These are phyloP conservation scores for Macadamia tetraphylla DNA, from an alignment of 164 flowering plant genomes.

Conservation along the genomic window DNA sequence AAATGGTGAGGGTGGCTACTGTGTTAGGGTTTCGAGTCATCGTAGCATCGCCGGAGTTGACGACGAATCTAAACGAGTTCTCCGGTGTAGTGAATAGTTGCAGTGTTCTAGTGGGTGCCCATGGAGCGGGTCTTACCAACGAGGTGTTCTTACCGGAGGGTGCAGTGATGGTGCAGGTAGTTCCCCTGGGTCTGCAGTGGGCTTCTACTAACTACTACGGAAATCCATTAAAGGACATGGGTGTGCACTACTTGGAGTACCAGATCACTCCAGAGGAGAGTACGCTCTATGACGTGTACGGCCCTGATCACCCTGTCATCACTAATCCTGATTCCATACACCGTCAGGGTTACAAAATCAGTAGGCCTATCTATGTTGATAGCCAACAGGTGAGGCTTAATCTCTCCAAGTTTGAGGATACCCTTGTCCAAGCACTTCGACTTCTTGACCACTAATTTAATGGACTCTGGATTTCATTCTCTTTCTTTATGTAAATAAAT, in stretches of 20 bases:
- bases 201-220: slow-evolving; percentile 22
- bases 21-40: slow-evolving; percentile 24
- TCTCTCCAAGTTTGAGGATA: neutral
- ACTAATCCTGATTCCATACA: slow-evolving; percentile 13
- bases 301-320: slow-evolving; percentile 17
- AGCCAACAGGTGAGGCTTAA: neutral
- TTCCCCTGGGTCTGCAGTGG: slow-evolving; percentile 21
- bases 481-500: no score
- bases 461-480: no score
- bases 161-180: slow-evolving; percentile 14
- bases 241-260: slow-evolving; percentile 25
- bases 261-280: slow-evolving; percentile 24
- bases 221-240: slow-evolving; percentile 21
- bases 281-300: slow-evolving; percentile 16
- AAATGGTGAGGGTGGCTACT: slow-evolving; percentile 17
- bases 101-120: slow-evolving; percentile 29
- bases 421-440: neutral
- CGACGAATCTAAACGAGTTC: slow-evolving; percentile 15
- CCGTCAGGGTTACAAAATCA: neutral
- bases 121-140: slow-evolving; percentile 8
- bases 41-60: slow-evolving; percentile 14
- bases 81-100: slow-evolving; percentile 16
- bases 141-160: slow-evolving; percentile 6
- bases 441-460: neutral
- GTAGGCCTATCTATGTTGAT: no score